Percentiles rank a stretch among this genome's conserved stretches.
Conservation (phyloP, 2,329 filamentous ascomycete species). For the Boeremia lycopersici region DNA sequence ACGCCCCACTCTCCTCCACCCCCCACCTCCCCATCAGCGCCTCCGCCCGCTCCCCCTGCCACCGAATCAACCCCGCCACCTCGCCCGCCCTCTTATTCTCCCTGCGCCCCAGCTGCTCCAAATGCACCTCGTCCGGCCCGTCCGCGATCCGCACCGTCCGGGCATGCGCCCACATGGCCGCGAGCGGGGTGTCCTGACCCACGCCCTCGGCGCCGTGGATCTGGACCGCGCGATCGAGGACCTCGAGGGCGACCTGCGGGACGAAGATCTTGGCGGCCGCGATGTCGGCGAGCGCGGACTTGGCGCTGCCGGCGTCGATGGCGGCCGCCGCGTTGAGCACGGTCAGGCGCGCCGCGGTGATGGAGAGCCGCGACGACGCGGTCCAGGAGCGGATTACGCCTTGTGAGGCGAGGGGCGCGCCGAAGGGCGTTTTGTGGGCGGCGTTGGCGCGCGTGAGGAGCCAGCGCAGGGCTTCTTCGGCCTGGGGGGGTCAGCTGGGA, state of each 20-base stretch:
- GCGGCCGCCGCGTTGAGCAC: conserved; percentile 92
- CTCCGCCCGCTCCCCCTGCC: conserved; percentile 67
- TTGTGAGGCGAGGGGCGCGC: conserved; percentile 81
- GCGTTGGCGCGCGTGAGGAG: conserved; percentile 93
- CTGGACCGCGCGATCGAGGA: conserved; percentile 92
- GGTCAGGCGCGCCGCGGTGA: conserved; percentile 83
- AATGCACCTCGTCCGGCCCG: conserved; percentile 87
- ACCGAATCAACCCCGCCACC: conserved; percentile 63
- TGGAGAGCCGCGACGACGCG: conserved; percentile 86
- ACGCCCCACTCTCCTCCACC: conserved; percentile 20
- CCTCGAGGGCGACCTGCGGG: conserved; percentile 76
- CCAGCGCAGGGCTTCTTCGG: conserved; percentile 88
- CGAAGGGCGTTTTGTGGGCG: conserved; percentile 84
- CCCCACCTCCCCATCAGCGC: conserved; percentile 66
- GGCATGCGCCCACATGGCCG: conserved; percentile 73
- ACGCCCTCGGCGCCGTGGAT: conserved; percentile 86
- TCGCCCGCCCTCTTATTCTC: conserved; percentile 72
- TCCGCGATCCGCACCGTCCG: conserved; percentile 83
- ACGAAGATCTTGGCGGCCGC: conserved; percentile 91
- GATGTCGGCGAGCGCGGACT: conserved; percentile 86
- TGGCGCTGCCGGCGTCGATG: conserved; percentile 85
- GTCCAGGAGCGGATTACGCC: conserved; percentile 80
- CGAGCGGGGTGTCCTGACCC: conserved; percentile 89
- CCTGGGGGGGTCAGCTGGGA: conserved; percentile 52
- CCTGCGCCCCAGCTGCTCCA: conserved; percentile 73